These are phyloP conservation scores for Peronospora farinosa DNA, from an alignment of 352 stramenopile species.

Conservation along the genomic window DNA sequence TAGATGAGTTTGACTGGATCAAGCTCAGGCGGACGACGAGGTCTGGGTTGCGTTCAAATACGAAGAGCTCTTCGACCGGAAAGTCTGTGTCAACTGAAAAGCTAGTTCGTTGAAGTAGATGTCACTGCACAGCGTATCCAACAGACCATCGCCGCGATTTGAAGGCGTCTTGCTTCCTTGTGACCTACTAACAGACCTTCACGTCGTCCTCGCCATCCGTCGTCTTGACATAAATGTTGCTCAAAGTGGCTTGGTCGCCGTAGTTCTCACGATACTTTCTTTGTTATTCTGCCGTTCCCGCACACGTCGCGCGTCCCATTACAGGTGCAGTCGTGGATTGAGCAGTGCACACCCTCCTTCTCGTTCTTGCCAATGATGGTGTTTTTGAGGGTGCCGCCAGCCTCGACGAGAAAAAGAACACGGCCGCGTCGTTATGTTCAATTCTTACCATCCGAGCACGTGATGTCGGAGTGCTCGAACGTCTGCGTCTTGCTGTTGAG, in stretches of 20 bases:
- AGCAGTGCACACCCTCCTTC: slow-evolving; percentile 14
- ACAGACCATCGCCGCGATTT: slow-evolving; percentile 21
- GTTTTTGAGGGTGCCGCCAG: slow-evolving; percentile 18
- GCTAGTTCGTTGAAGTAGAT: slow-evolving; percentile 12
- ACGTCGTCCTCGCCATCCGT: slow-evolving; percentile 11
- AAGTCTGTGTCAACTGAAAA: too few relatives aligned
- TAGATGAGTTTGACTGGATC: too few relatives aligned
- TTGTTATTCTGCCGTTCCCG: too few relatives aligned
- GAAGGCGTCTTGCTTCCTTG: slow-evolving; percentile 15
- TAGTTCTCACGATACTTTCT: too few relatives aligned
- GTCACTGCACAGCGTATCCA: slow-evolving; percentile 14
- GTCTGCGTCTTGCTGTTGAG: slow-evolving; percentile 42
- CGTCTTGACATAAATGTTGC: slow-evolving; percentile 26
- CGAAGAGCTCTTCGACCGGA: too few relatives aligned
- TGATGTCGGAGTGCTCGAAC: slow-evolving; percentile 47
- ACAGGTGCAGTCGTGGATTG: slow-evolving; percentile 15
- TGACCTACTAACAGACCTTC: slow-evolving; percentile 28
- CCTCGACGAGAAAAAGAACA: slow-evolving; percentile 42
- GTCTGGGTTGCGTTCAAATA: too few relatives aligned
- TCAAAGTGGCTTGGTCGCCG: slow-evolving; percentile 32
- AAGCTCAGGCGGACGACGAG: too few relatives aligned
- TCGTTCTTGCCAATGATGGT: slow-evolving; percentile 19
- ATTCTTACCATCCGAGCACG: slow-evolving; percentile 23
- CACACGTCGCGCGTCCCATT: slow-evolving; percentile 25
- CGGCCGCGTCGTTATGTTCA: slow-evolving; percentile 24